These are phyloP conservation scores for Erythrophleum fordii DNA, from an alignment of 306 rosid genomes.

Conservation along the genomic window DNA sequence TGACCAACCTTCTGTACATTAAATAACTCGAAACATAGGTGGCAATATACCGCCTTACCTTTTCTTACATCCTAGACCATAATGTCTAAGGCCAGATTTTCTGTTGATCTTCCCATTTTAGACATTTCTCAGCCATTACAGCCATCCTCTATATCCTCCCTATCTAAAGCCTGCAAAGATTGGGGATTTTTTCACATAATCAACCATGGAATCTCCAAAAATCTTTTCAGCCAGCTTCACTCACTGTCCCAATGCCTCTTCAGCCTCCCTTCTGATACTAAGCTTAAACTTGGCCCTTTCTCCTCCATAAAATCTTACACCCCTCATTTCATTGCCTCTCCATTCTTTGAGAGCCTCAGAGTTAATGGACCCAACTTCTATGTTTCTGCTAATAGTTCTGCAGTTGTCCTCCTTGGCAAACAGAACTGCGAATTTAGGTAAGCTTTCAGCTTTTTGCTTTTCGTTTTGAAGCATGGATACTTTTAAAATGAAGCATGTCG, in stretches of 20 bases:
- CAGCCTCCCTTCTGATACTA: slow-evolving; percentile 76
- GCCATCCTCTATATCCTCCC: slow-evolving; percentile 60
- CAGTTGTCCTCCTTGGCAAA: slow-evolving; percentile 58
- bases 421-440: slow-evolving; percentile 74
- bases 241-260: slow-evolving; percentile 61
- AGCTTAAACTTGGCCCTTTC: slow-evolving; percentile 88
- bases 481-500: no score
- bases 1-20: slow-evolving; percentile 47
- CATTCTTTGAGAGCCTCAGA: slow-evolving; percentile 92
- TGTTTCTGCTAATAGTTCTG: slow-evolving; percentile 78
- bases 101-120: slow-evolving; percentile 72
- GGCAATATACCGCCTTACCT: slow-evolving; percentile 58
- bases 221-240: slow-evolving; percentile 61
- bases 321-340: slow-evolving; percentile 96
- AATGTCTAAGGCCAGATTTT: slow-evolving; percentile 59
- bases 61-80: slow-evolving; percentile 47
- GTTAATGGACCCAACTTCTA: slow-evolving; percentile 80
- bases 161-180: slow-evolving; percentile 76
- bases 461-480: neutral
- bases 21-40: slow-evolving; percentile 52
- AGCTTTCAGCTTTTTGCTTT: neutral
- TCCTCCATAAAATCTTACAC: slow-evolving; percentile 79
- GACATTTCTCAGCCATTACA: slow-evolving; percentile 80
- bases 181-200: slow-evolving; percentile 94
- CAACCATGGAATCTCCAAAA: slow-evolving; percentile 91